Evolutionary conservation across 2,329 filamentous ascomycete species (phyloP).

Genomic region (Boeremia lycopersici): DNA sequence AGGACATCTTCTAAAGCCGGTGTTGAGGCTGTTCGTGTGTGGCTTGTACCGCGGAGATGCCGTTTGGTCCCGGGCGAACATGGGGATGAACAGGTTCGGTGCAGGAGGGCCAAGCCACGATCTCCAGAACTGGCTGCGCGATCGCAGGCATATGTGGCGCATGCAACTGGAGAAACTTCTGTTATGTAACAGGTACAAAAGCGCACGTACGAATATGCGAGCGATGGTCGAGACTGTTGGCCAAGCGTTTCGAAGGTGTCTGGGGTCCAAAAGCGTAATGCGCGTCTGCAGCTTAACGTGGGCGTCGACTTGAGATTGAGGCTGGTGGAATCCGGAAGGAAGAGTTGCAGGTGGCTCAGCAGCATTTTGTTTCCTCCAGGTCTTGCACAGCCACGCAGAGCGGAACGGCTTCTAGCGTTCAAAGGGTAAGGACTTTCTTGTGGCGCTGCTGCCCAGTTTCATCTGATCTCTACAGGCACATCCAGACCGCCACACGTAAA

Average conservation of each 20-base stretch:
- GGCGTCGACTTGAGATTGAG: conserved; percentile 1
- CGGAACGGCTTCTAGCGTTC: conserved; percentile 17
- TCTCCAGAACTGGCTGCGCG: conserved; percentile 3
- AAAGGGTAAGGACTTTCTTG: conserved; percentile 13
- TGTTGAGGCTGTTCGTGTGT: conserved; percentile 1
- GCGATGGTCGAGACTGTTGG: not conserved
- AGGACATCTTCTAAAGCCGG: not conserved
- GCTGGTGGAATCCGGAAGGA: conserved; percentile 2
- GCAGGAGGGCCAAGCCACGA: conserved; percentile 12
- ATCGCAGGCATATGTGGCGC: conserved; percentile 6
- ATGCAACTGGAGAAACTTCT: conserved; percentile 6
- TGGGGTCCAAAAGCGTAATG: not conserved
- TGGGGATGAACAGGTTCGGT: conserved; percentile 10
- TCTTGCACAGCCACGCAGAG: conserved; percentile 17
- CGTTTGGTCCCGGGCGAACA: conserved; percentile 5
- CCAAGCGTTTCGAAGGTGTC: conserved; percentile 15
- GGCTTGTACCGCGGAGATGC: conserved; percentile 9
- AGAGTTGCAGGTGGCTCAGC: conserved; percentile 7
- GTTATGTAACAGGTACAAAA: conserved; percentile 15
- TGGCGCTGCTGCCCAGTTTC: conserved; percentile 12
- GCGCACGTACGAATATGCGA: conserved; percentile 1
- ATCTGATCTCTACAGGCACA: not conserved
- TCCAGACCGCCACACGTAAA: conserved; percentile 14
- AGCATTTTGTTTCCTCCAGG: conserved; percentile 11
- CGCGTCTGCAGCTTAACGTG: not conserved